Percentiles rank a stretch among this genome's conserved stretches.
Evolutionary conservation across 2,329 filamentous ascomycete genomes (phyloP).

Genomic region (Pseudogymnoascus sp.): DNA sequence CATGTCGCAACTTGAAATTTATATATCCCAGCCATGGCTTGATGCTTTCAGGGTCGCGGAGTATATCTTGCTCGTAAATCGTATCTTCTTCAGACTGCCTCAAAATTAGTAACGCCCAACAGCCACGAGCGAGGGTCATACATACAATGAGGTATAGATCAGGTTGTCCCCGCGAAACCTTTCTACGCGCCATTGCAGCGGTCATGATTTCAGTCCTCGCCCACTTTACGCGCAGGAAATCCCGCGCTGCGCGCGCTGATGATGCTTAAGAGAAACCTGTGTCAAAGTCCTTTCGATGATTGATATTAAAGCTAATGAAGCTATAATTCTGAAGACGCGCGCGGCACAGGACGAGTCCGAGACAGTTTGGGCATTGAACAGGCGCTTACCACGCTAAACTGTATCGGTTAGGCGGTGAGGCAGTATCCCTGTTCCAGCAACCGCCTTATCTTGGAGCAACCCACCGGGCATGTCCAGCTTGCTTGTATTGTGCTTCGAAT

Average conservation of each 20-base stretch:
- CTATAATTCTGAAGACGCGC: conserved; percentile 3
- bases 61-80: conserved; percentile 91
- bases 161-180: conserved; percentile 21
- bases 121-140: not conserved
- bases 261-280: not conserved
- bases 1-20: conserved; percentile 82
- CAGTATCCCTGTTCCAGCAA: conserved; percentile 2
- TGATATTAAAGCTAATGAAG: conserved; percentile 6
- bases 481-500: not conserved
- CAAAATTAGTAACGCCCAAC: conserved; percentile 23
- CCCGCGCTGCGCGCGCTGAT: not conserved
- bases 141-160: conserved; percentile 31
- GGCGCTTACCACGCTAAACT: not conserved
- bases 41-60: conserved; percentile 74
- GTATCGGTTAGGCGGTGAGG: not conserved
- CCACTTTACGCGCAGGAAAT: conserved; percentile 3
- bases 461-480: not conserved
- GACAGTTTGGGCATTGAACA: conserved; percentile 4
- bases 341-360: not conserved
- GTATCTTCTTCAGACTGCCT: conserved; percentile 74
- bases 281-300: not conserved
- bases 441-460: conserved; percentile 3
- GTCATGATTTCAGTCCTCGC: not conserved
- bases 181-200: not conserved
- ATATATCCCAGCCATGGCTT: conserved; percentile 96